Evolutionary conservation across 306 rosid species (phyloP).

Genomic region (Acmispon strigosus): DNA sequence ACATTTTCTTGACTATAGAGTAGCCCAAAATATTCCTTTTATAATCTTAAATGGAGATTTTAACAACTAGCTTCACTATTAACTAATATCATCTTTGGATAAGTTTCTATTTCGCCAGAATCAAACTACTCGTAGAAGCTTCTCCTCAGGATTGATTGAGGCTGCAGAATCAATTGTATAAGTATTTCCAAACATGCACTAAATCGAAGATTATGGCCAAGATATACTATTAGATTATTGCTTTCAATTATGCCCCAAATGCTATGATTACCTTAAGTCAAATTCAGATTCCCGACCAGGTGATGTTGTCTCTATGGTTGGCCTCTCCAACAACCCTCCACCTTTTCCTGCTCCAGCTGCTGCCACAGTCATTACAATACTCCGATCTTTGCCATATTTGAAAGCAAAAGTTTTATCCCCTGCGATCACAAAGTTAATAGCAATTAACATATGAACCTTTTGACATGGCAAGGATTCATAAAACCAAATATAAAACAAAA

Average conservation of each 20-base stretch:
- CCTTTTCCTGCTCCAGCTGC: slow-evolving; percentile 50
- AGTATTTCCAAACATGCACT: not conserved
- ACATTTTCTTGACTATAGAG: not conserved
- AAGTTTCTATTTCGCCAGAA: too few relatives aligned
- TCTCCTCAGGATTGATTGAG: too few relatives aligned
- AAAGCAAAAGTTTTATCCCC: slow-evolving; percentile 41
- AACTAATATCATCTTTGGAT: not conserved
- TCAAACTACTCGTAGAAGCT: too few relatives aligned
- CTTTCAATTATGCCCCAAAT: not conserved
- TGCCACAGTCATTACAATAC: slow-evolving; percentile 37
- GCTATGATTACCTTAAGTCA: slow-evolving; percentile 44
- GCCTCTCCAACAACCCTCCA: slow-evolving; percentile 82
- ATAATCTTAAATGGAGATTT: not conserved
- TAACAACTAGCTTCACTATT: not conserved
- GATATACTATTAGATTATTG: not conserved
- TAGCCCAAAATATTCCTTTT: not conserved
- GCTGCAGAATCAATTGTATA: too few relatives aligned
- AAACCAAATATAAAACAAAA: not conserved
- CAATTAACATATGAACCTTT: slow-evolving; percentile 1
- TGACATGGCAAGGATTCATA: too few relatives aligned
- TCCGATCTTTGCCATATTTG: slow-evolving; percentile 44
- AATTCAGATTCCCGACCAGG: slow-evolving; percentile 85
- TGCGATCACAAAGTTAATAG: slow-evolving; percentile 21
- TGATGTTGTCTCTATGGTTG: slow-evolving; percentile 67
- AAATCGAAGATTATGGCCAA: not conserved